Base-by-base conservation (phyloP, 257 asterid genomes). In the Gentiana macrophylla region DNA sequence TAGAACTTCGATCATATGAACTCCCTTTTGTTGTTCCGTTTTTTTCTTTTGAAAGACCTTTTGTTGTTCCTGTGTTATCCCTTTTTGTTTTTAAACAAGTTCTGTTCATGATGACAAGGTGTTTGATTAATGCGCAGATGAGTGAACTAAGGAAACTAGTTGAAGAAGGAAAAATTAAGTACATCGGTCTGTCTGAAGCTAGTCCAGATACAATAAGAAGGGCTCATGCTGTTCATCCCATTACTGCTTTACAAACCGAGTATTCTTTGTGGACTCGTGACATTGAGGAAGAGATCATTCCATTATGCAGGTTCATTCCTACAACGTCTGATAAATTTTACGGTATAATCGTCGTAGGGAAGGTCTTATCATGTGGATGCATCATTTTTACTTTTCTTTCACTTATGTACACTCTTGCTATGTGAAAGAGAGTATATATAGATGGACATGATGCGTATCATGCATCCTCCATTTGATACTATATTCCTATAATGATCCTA, bases 231-330 rank as follows among this genome's bases (percentile, higher is more conserved):
- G 79, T 82, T 67, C 90, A 82, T 68, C 84, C 86, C 2, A 54
- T 82, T 37, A 70, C 79, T 24, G 77, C 79, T 8, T 63, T 79
- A 13, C 80, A 82, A 41, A 82, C 75, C 73, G 91, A 82, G 72
- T 82, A 82, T 52, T 82, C 91, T 2, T 38, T 79, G 32, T 74
- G 84, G 83, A 68, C 76, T 7, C 79, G 84, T n/a, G 82, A 74
- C 3, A 77, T 79, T 33, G 86, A 82, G 53, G 67, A 74, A 4
- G 86, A 72, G 52, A 70, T 79, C 2, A 67, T 82, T 66, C 86
- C 91, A 4, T 60, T 70, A 32, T 64, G 69, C 47, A 56, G 69
- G 62, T 50, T 37, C 46, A 41, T 2, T 41, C 8, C 5, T 41
- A 4, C 9, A 5, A 5, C 46, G 6, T 41, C 9, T 41, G 46